These are phyloP conservation scores for Boletus tomentosulus DNA, from an alignment of 768 basidiomycete genomes.

Conservation along the genomic window DNA sequence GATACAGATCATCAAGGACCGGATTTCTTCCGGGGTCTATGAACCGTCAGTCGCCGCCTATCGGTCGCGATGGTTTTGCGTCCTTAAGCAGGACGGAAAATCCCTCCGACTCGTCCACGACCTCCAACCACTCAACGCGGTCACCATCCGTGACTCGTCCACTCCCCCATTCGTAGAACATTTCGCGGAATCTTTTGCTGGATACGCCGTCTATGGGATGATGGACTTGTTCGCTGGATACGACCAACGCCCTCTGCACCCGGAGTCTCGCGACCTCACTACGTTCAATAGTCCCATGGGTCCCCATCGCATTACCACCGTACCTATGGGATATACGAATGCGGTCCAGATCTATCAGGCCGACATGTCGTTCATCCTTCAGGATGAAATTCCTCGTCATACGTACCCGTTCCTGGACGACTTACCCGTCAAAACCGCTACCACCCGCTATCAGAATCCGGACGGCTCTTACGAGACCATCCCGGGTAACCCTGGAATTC, in stretches of 20 bases:
- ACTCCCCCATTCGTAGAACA: not conserved
- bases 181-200: not conserved
- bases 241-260: not conserved
- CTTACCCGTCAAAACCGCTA: slow-evolving; percentile 31
- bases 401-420: slow-evolving; percentile 40
- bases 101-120: too few species aligned
- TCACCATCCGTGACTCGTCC: not conserved
- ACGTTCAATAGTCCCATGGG: slow-evolving; percentile 35
- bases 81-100: too few species aligned
- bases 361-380: slow-evolving; percentile 35
- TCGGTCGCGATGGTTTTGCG: too few species aligned
- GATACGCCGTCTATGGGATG: not conserved
- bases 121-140: too few species aligned
- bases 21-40: too few species aligned
- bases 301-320: not conserved
- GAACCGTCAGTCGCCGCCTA: too few species aligned
- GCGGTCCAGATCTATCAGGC: slow-evolving; percentile 38
- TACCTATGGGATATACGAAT: slow-evolving; percentile 42
- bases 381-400: slow-evolving; percentile 36
- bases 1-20: too few species aligned
- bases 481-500: slow-evolving; percentile 33
- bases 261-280: slow-evolving; percentile 30
- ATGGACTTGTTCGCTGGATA: slow-evolving; percentile 2
- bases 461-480: slow-evolving; percentile 35
- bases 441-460: slow-evolving; percentile 23